Evolutionary conservation across 1,284 basidiomycete genomes (phyloP), one percentile per base, ranked within the genome.

Genomic region (Rhizoctonia solani): DNA sequence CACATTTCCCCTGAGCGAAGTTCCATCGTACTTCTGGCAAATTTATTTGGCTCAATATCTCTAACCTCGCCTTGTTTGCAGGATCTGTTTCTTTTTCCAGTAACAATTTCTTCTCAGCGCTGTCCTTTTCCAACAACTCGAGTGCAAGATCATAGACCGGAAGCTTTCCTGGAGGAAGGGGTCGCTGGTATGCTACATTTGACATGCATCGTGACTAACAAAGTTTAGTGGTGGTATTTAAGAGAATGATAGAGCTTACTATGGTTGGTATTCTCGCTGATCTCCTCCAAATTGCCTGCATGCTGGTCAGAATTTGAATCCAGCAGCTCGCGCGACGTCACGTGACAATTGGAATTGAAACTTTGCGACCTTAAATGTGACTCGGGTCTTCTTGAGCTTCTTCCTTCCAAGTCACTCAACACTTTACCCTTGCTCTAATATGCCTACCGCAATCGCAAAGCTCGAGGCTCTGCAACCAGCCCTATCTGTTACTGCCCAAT

Each of bases 61-160:
- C 82, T 58, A 88, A 73, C 66, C 84, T 82, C 44, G 79, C 74
- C 65, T 84, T 68, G 71, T 79, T 76, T 69, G 80, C 73, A 72
- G 82, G 71, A 29, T 73, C 70, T 69, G 78, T 76, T 68, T 83
- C 72, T 21, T 70, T 69, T 29, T 77, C 72, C 44, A 85, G 80
- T 74, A 89, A 85, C 8, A 74, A 72, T 53, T 81, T 78, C 42
- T 85, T 74, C 8, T 67, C 69, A 14, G 67, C 71, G 59, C 53
- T 79, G 76, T 76, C 85, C 4, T 75, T 72, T 34, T 79, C 78
- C 70, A 96, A 84, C 71, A 87, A 80, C 69, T 83, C 80, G 50
- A 95, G 77, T 1, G 93, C 92, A 70, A 89, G 83, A 77, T 96
- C 93, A 72, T 93, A 95, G 6, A 87, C 92, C 1, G 91, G 89